A percentile compares a stretch with the other conserved stretches of the same genome.
Conservation (phyloP, 345 rosid species). For the Tarenaya hassleriana region DNA sequence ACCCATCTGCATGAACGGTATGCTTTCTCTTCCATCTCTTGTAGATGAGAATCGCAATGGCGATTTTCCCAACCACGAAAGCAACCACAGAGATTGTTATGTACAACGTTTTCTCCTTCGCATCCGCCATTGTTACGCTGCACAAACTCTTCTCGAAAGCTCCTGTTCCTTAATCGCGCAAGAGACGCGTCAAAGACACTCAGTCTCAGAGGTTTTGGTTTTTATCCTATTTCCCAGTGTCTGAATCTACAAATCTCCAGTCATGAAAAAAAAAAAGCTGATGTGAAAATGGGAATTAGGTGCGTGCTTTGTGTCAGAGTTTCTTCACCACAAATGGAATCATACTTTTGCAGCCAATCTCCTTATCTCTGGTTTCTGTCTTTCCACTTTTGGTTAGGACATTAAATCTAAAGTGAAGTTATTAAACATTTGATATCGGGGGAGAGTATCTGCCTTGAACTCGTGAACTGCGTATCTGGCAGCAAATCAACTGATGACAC, state of each 20-base stretch:
- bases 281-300: conserved; percentile 15
- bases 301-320: too few species aligned
- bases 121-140: conserved; percentile 42
- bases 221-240: not conserved
- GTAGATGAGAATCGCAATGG: conserved; percentile 56
- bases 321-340: conserved; percentile 6
- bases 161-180: too few species aligned
- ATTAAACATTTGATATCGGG: too few species aligned
- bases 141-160: conserved; percentile 1
- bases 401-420: too few species aligned
- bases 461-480: too few species aligned
- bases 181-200: too few species aligned
- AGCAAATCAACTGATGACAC: too few species aligned
- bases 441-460: too few species aligned
- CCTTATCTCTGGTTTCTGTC: too few species aligned
- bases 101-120: conserved; percentile 42
- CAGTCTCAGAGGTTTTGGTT: too few species aligned
- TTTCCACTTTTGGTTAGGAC: too few species aligned
- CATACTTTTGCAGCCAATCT: conserved; percentile 16
- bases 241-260: not conserved
- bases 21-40: conserved; percentile 60
- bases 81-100: conserved; percentile 53
- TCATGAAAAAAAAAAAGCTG: conserved; percentile 10
- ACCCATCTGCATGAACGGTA: conserved; percentile 31
- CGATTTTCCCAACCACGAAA: conserved; percentile 56